A percentile compares a stretch with the other conserved stretches of the same genome.
phyloP scores from a whole-genome alignment of 2,329 filamentous ascomycete species.

The Coniella lustricola region DNA sequence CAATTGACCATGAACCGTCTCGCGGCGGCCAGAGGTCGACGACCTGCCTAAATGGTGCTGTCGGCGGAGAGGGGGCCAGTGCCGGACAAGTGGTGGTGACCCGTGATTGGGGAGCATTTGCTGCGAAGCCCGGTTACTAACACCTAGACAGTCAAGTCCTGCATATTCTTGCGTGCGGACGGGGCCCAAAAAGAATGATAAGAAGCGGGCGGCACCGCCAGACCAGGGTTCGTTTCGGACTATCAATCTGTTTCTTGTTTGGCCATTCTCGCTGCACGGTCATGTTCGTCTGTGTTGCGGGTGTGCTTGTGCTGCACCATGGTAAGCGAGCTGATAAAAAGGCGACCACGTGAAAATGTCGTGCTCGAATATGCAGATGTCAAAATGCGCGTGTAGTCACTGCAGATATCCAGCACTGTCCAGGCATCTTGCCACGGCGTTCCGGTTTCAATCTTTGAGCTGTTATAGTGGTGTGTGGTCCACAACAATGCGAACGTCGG shows the following conservation, averaged over 20 bases:
- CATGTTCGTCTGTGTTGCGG: neutral
- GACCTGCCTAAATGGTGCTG: conserved; percentile 9
- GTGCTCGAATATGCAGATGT: neutral
- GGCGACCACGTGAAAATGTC: neutral
- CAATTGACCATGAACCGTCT: neutral
- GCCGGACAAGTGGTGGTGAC: neutral
- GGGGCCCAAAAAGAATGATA: too few species aligned
- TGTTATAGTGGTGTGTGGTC: too few species aligned
- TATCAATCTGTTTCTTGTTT: too few species aligned
- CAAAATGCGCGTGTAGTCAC: neutral
- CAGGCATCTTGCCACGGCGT: too few species aligned
- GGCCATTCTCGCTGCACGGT: too few species aligned
- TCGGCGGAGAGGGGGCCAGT: neutral
- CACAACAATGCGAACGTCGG: too few species aligned
- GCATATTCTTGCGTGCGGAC: neutral
- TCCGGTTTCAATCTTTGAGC: too few species aligned
- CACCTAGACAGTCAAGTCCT: neutral
- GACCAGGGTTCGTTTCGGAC: too few species aligned
- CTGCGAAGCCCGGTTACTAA: neutral
- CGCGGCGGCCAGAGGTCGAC: neutral
- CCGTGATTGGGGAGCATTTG: conserved; percentile 4
- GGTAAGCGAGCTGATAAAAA: neutral
- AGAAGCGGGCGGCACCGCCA: too few species aligned
- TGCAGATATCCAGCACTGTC: too few species aligned
- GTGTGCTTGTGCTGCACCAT: neutral